Conservation (phyloP, 164 flowering plant genomes). For the Chloranthus sessilifolius region DNA sequence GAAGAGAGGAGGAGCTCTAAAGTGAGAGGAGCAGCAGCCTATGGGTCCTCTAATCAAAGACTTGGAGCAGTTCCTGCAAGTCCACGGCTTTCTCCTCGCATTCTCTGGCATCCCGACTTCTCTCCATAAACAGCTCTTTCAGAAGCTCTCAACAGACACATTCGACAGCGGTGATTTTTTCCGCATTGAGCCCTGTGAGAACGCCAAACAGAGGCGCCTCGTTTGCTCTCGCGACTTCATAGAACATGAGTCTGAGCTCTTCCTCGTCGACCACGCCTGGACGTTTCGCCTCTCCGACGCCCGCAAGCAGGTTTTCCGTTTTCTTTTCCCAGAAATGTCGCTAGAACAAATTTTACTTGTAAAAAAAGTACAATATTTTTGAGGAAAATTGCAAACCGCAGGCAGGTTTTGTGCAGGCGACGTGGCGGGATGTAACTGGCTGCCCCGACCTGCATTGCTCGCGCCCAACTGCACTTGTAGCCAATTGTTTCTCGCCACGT, state of each 20-base stretch:
- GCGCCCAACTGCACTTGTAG: too few relatives aligned
- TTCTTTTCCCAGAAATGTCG: too few relatives aligned
- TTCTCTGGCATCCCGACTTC: conserved; percentile 71
- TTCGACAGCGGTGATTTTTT: conserved; percentile 86
- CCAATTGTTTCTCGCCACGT: too few relatives aligned
- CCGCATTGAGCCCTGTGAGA: conserved; percentile 65
- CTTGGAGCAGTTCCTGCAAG: conserved; percentile 68
- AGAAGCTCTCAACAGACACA: conserved; percentile 66
- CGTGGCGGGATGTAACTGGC: too few relatives aligned
- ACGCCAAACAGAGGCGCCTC: conserved; percentile 65
- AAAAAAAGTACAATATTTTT: too few relatives aligned
- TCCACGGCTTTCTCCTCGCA: conserved; percentile 65
- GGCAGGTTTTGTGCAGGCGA: too few relatives aligned
- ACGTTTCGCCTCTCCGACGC: conserved; percentile 89
- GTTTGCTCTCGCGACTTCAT: conserved; percentile 48
- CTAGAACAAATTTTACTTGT: too few relatives aligned
- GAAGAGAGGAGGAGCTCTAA: too few relatives aligned
- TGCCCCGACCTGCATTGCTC: too few relatives aligned
- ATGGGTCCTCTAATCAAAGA: conserved; percentile 10
- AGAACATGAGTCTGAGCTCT: conserved; percentile 57
- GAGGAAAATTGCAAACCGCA: too few relatives aligned
- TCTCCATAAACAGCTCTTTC: conserved; percentile 55
- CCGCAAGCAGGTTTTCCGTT: conserved; percentile 57
- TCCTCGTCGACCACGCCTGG: conserved; percentile 96
- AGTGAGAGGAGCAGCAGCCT: too few relatives aligned